Base-by-base conservation (phyloP, 495 filamentous ascomycete species). In the Penicillium mononematosum region DNA sequence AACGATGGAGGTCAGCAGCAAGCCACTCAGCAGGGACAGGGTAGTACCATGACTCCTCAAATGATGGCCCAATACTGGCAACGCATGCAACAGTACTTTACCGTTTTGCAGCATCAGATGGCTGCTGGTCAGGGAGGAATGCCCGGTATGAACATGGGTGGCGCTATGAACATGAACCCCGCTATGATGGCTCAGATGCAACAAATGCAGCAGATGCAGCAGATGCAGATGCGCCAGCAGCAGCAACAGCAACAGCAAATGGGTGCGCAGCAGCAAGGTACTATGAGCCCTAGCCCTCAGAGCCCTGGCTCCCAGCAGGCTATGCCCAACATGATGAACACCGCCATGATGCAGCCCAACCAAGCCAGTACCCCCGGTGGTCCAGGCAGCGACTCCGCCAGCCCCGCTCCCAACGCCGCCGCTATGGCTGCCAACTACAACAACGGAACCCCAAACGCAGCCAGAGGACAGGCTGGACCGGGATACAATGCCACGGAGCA, bases 11-110 rank as follows among this genome's bases (percentile, higher is more conserved):
- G 71, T 58, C 77, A 81, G 64, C 84, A 72, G 75, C 83, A 78
- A 25, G 70, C 69, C 45, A 71, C 65, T 39, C 72, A 75, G 58
- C 72, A 77, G 59, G 73, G 75, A 41, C 72, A 78, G 66, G 64
- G 66, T 27, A 74, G 72, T 43, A 87, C 88, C 31, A 91, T 98
- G 85, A 92, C 88, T 9, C 94, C 94, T 0, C 90, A 95, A 66
- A 84, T 96, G 82, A 96, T 98, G 92, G 94, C 94, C 2, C 91
- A 96, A 72, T 96, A 96, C 74, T 91, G 92, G 84, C 89, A 95
- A 67, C 85, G 92, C 24, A 96, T 98, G 90, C 95, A 98, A 70
- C 89, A 95, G 69, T 96, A 96, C 70, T 91, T 98, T 70, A 78
- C 83, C 27, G 85, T 95, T 79, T 95, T 97, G 90, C 92, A 96